These are phyloP conservation scores for Coemansia sp. DNA, from an alignment of 192 early-diverging fungal species.

Conservation along the genomic window DNA sequence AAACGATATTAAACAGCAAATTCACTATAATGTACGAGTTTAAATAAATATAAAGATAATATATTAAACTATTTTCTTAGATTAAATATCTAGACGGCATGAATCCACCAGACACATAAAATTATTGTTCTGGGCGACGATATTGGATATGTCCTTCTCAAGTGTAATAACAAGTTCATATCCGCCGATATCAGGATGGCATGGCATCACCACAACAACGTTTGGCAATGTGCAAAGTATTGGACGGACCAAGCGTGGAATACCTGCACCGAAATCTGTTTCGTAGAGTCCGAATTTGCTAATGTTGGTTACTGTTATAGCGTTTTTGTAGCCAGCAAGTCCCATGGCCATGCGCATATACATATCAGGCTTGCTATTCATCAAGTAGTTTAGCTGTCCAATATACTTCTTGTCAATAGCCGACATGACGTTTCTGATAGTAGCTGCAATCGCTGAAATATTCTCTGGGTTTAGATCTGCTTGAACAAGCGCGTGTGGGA, in stretches of 20 bases:
- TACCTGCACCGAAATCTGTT: not conserved
- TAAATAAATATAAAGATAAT: too few species aligned
- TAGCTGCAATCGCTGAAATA: not conserved
- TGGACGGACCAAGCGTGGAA: not conserved
- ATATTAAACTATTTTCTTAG: too few species aligned
- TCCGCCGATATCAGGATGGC: too few species aligned
- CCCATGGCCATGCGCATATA: not conserved
- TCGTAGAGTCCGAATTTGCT: not conserved
- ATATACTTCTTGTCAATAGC: not conserved
- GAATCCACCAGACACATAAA: too few species aligned
- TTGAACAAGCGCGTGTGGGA: not conserved
- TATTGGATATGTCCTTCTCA: too few species aligned
- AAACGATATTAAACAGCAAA: too few species aligned
- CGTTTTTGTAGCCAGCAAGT: not conserved
- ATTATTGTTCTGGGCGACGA: too few species aligned
- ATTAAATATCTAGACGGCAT: too few species aligned
- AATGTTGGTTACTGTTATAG: not conserved
- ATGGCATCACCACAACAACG: not conserved
- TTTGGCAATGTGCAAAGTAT: not conserved
- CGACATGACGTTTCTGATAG: not conserved
- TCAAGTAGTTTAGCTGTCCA: not conserved
- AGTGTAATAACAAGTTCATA: too few species aligned
- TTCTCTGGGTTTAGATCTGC: not conserved
- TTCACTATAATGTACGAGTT: too few species aligned
- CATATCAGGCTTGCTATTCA: not conserved